Base-by-base conservation (phyloP, 2,329 filamentous ascomycete genomes). In the Aspergillus chevalieri region DNA sequence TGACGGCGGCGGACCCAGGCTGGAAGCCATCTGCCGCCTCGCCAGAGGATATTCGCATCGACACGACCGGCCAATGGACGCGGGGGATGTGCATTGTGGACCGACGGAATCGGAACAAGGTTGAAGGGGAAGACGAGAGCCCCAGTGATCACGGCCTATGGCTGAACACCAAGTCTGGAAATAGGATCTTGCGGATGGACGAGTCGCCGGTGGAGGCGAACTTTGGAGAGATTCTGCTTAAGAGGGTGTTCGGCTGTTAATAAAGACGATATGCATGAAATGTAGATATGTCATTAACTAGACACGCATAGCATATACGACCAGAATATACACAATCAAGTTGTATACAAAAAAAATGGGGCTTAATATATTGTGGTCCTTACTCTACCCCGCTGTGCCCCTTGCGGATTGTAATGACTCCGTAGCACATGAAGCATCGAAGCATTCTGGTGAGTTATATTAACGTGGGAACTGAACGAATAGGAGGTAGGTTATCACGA, bases 61-160 rank as follows among this genome's bases (percentile, higher is more conserved):
- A 98, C 72, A 94, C 90, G 0, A 74, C 81, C 2, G 93, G 92
- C 1, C 93, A 97, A 74, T 98, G 93, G 93, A 95, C 91, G 43
- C 78, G 89, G 49, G 92, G 93, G 1, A 91, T 93, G 84, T 91
- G 90, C 63, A 78, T 97, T 28, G 76, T 90, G 38, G 93, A 98
- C 74, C 78, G 83, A 33, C 79, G 93, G 51, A 71, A 69, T 41
- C 72, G 65, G 52, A 72, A 66, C 47, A 70, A 62, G 52, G 68
- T 60, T 65, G 75, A 54, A 62, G 73, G 57, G 64, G 77, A 78
- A 19, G 73, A 76, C 42, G 78, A 80, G 57, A 78, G 84, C 26
- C 77, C 84, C 0, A 87, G 85, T 38, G 92, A 97, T 67, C 76
- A 83, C 69, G 70, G 81, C 59, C 74, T 85, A 47, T 97, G 93